Conservation (phyloP, 176 grass and related monocot species). For the Cenchrus fungigraminus region DNA sequence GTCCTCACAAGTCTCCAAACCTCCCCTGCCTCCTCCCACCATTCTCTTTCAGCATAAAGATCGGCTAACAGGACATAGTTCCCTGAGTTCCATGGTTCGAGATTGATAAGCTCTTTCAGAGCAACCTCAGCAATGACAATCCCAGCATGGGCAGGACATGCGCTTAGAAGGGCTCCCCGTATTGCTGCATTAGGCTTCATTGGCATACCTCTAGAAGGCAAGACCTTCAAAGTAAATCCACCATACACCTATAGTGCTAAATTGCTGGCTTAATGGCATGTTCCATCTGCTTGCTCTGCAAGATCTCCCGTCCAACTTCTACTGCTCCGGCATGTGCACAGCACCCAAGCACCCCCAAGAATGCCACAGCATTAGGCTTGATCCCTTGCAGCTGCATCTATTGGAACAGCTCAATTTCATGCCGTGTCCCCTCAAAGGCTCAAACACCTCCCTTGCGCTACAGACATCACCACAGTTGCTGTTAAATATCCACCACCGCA, state of each 20-base stretch:
- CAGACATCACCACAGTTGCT: too few species aligned
- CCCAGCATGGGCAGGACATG: slow-evolving; percentile 49
- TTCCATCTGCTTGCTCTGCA: slow-evolving; percentile 39
- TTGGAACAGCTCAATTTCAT: too few species aligned
- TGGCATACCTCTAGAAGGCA: slow-evolving; percentile 40
- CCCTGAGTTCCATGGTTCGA: slow-evolving; percentile 46
- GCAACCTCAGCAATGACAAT: slow-evolving; percentile 53
- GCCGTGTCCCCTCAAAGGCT: too few species aligned
- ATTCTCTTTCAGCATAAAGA: slow-evolving; percentile 56
- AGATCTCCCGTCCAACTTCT: not conserved
- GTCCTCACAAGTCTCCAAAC: slow-evolving; percentile 54
- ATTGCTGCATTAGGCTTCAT: slow-evolving; percentile 47
- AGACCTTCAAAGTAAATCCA: slow-evolving; percentile 62
- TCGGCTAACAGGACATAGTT: slow-evolving; percentile 64
- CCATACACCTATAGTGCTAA: slow-evolving; percentile 68
- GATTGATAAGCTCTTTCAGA: slow-evolving; percentile 56
- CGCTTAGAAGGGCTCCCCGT: slow-evolving; percentile 60
- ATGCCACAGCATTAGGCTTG: too few species aligned
- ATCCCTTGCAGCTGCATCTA: too few species aligned
- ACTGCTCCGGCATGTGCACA: not conserved
- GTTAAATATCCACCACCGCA: too few species aligned
- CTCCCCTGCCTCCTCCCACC: slow-evolving; percentile 62
- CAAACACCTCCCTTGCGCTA: too few species aligned
- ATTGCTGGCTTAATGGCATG: slow-evolving; percentile 39
- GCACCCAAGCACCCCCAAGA: too few species aligned